A percentile compares a stretch with the other conserved stretches of the same genome.
phyloP scores from a whole-genome alignment of 495 filamentous ascomycete genomes.

The Arthonia radiata region DNA sequence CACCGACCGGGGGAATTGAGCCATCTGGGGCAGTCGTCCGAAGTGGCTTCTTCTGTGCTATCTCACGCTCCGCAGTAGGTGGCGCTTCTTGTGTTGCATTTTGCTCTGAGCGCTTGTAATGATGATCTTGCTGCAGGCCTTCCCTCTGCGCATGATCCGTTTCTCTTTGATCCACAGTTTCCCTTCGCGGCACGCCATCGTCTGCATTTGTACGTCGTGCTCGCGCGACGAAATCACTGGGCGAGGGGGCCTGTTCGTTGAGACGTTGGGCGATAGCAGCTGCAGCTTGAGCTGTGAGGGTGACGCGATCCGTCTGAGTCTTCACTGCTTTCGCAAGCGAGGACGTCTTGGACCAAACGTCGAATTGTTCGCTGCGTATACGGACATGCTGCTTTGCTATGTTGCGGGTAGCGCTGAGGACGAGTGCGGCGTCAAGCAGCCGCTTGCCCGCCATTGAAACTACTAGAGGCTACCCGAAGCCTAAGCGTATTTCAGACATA shows the following conservation, averaged over 20 bases:
- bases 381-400: conserved; percentile 60
- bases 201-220: conserved; percentile 1
- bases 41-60: conserved; percentile 19
- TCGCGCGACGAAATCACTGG: conserved; percentile 5
- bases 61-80: conserved; percentile 11
- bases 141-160: conserved; percentile 5
- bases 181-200: conserved; percentile 6
- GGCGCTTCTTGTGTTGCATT: conserved; percentile 10
- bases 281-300: conserved; percentile 37
- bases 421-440: conserved; percentile 53
- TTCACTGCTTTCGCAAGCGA: conserved; percentile 44
- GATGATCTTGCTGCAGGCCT: conserved; percentile 20
- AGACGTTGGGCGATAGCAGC: conserved; percentile 30
- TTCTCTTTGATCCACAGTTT: conserved; percentile 6
- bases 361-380: conserved; percentile 51
- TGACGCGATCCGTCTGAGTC: conserved; percentile 34
- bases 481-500: no score
- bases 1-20: conserved; percentile 13
- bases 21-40: conserved; percentile 19
- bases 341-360: conserved; percentile 54
- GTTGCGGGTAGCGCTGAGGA: conserved; percentile 51
- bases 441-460: conserved; percentile 38
- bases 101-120: conserved; percentile 13
- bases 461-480: no score
- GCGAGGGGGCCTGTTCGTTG: conserved; percentile 18